Conservation (phyloP, 306 rosid genomes). For the Acacia confusa region DNA sequence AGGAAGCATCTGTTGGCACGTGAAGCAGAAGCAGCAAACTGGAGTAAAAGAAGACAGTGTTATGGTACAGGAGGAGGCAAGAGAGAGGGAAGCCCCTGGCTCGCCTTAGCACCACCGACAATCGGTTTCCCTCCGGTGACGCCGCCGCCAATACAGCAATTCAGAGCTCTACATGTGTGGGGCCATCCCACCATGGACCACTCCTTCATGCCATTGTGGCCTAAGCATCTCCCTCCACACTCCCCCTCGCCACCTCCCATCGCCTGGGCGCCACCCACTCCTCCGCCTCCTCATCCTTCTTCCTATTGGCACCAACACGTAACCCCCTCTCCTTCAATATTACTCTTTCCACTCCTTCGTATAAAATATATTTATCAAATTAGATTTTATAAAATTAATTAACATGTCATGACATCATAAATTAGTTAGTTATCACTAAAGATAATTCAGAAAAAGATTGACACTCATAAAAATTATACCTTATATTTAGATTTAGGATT, state of each 20-base stretch:
- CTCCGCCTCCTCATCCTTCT: slow-evolving; percentile 49
- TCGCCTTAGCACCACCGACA: slow-evolving; percentile 49
- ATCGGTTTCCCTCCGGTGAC: slow-evolving; percentile 80
- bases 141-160: slow-evolving; percentile 49
- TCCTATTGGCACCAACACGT: slow-evolving; percentile 74
- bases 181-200: slow-evolving; percentile 84
- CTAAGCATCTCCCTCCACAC: slow-evolving; percentile 46
- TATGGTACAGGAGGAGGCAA: slow-evolving; percentile 40
- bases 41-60: slow-evolving; percentile 78
- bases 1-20: slow-evolving; percentile 89
- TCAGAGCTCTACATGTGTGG: slow-evolving; percentile 93
- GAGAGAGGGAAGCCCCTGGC: slow-evolving; percentile 68
- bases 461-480: no score
- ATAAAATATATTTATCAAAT: neutral
- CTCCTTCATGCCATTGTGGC: slow-evolving; percentile 66
- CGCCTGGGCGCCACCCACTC: slow-evolving; percentile 46
- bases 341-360: neutral
- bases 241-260: slow-evolving; percentile 40
- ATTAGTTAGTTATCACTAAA: no score
- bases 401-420: no score
- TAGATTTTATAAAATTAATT: no score
- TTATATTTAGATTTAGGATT: no score
- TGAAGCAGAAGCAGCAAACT: slow-evolving; percentile 93
- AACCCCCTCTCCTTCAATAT: neutral
- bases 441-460: no score